Evolutionary conservation across 2,329 filamentous ascomycete genomes (phyloP).

Genomic region (Xylariaceae sp.): DNA sequence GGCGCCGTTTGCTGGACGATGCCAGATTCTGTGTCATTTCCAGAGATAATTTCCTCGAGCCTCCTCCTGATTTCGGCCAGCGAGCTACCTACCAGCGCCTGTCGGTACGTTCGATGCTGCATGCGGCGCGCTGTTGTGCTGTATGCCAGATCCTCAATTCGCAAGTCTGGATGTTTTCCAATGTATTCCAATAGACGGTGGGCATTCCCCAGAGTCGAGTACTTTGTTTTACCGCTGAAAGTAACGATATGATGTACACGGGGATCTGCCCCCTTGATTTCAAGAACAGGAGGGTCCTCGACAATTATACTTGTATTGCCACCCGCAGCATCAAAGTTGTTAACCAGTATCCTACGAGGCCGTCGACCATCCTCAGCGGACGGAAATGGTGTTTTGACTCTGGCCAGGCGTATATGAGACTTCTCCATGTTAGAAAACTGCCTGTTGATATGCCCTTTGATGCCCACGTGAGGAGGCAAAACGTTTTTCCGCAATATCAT

Average conservation of each 20-base stretch:
- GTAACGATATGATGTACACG: slow-evolving; percentile 13
- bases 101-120: slow-evolving; percentile 9
- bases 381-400: background rate
- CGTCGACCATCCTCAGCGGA: background rate
- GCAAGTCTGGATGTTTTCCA: slow-evolving; percentile 2
- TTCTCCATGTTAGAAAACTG: slow-evolving; percentile 5
- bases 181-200: slow-evolving; percentile 11
- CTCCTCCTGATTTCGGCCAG: slow-evolving; percentile 37
- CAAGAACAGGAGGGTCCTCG: slow-evolving; percentile 41
- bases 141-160: slow-evolving; percentile 18
- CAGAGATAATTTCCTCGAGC: slow-evolving; percentile 42
- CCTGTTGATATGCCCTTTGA: slow-evolving; percentile 30
- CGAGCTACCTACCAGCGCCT: slow-evolving; percentile 1
- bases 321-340: slow-evolving; percentile 55
- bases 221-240: slow-evolving; percentile 14
- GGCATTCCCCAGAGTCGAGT: slow-evolving; percentile 10
- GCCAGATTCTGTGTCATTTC: slow-evolving; percentile 40
- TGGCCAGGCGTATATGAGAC: too few relatives aligned
- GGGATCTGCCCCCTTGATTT: slow-evolving; percentile 29
- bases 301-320: slow-evolving; percentile 53
- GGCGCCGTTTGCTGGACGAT: slow-evolving; percentile 29
- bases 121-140: slow-evolving; percentile 21
- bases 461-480: slow-evolving; percentile 47
- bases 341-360: slow-evolving; percentile 31
- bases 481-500: slow-evolving; percentile 42